Evolutionary conservation across 306 rosid genomes (phyloP).

Genomic region (Mucuna pruriens): DNA sequence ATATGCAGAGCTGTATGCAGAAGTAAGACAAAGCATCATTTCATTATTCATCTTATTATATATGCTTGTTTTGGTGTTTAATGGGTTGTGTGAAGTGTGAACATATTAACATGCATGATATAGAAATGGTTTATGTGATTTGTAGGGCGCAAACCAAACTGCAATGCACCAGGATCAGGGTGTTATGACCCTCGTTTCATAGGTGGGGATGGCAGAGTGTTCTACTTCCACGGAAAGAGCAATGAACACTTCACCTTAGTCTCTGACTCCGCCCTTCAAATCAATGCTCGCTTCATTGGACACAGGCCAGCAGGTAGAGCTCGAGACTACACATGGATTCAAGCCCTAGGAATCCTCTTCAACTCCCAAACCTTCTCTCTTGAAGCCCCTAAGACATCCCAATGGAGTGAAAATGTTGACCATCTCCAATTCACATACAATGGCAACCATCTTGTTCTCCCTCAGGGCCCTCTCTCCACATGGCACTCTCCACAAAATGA

Average conservation of each 20-base stretch:
- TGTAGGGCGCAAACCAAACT: slow-evolving; percentile 51
- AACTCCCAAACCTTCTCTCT: slow-evolving; percentile 45
- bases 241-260: slow-evolving; percentile 47
- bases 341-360: slow-evolving; percentile 45
- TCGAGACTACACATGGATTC: slow-evolving; percentile 54
- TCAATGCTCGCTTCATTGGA: slow-evolving; percentile 55
- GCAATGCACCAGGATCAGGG: slow-evolving; percentile 62
- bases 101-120: neutral
- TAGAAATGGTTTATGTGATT: neutral
- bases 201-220: slow-evolving; percentile 59
- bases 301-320: slow-evolving; percentile 43
- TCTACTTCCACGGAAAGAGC: slow-evolving; percentile 59
- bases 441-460: slow-evolving; percentile 10
- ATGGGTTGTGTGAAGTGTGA: neutral
- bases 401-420: slow-evolving; percentile 43
- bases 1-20: slow-evolving; percentile 46
- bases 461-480: slow-evolving; percentile 40
- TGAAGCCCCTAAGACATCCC: slow-evolving; percentile 40
- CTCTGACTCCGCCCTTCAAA: slow-evolving; percentile 50
- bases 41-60: neutral
- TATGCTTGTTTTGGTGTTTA: neutral
- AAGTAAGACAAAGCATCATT: slow-evolving; percentile 26
- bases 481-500: slow-evolving; percentile 40
- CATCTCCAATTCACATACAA: slow-evolving; percentile 46
- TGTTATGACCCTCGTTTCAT: slow-evolving; percentile 58